Evolutionary conservation across 257 asterid species (phyloP).

Genomic region (Solanum raphanifolium): DNA sequence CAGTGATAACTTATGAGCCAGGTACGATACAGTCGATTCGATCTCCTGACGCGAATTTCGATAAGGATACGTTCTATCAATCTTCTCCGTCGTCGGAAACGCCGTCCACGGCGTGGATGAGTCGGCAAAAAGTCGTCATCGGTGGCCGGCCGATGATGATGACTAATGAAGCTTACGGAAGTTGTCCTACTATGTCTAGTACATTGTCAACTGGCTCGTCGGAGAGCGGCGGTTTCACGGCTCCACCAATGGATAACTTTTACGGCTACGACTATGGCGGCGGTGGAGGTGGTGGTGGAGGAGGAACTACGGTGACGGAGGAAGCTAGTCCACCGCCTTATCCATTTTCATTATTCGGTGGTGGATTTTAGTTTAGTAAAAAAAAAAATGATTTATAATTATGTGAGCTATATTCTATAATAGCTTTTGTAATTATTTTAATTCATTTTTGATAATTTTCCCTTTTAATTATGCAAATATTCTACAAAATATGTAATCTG

Average conservation of each 20-base stretch:
- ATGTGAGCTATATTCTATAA: neutral
- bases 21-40: neutral
- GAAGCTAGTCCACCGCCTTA: constrained; percentile 20
- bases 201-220: constrained; percentile 15
- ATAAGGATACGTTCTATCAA: neutral
- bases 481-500: neutral
- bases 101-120: constrained; percentile 16
- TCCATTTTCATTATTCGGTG: constrained; percentile 10
- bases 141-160: constrained; percentile 13
- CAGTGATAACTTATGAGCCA: neutral
- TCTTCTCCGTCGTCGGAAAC: constrained; percentile 27
- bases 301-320: constrained; percentile 23
- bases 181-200: constrained; percentile 1
- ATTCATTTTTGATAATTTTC: neutral
- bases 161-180: neutral
- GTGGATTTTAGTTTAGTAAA: constrained; percentile 9
- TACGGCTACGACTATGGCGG: constrained; percentile 1
- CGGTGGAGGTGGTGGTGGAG: neutral
- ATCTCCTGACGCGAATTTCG: neutral
- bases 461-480: neutral
- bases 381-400: neutral
- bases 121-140: neutral
- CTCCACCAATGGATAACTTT: constrained; percentile 1
- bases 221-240: constrained; percentile 4
- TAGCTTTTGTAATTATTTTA: neutral